Evolutionary conservation across 169 alveolate species (phyloP), one percentile per base, ranked within the genome.

Genomic region (Eimeria sp.): DNA sequence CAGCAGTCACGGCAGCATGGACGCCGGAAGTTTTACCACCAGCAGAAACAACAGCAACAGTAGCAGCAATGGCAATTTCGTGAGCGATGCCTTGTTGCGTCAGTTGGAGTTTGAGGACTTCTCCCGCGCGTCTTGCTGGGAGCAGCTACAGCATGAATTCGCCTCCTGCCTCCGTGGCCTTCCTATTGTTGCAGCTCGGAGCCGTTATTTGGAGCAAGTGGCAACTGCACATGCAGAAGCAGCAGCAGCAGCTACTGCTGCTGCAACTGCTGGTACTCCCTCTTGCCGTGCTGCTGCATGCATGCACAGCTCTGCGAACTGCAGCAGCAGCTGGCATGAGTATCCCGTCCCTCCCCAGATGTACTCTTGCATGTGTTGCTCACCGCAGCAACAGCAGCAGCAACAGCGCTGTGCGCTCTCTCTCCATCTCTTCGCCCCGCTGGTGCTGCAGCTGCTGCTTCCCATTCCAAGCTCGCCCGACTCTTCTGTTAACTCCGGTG

Each of bases 91-190:
- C 52, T 27, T 83, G 90, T 60, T 83, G 6, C 90, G 90, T 13
- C 77, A 83, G 56, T 33, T 83, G 16, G 90, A 54, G 11, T 83
- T 83, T 23, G 90, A 83, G 58, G 90, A 83, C 76, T 83, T 56
- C 46, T 83, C 90, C 40, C 90, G 90, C 18, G 90, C 90, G 10
- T 83, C 90, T 20, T 30, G 76, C 20, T 83, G 90, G 90, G 90
- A 83, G 90, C 27, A 9, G 77, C 66, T 83, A 60, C 72, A 56
- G 58, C 77, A 83, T 23, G 71, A 83, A 54, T 54, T 83, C 43
- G 30, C 30, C 25, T 52, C 76, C n/a, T 54, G 76, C 27, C 52
- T 83, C 14, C 56, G 72, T 23, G 10, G 71, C 54, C 33, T 83
- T 76, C 72, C 72, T 10, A 30, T 83, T 58, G 77, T 30, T 58